Base-by-base conservation (phyloP, 2,329 filamentous ascomycete genomes). In the Botrytis pseudocinerea region DNA sequence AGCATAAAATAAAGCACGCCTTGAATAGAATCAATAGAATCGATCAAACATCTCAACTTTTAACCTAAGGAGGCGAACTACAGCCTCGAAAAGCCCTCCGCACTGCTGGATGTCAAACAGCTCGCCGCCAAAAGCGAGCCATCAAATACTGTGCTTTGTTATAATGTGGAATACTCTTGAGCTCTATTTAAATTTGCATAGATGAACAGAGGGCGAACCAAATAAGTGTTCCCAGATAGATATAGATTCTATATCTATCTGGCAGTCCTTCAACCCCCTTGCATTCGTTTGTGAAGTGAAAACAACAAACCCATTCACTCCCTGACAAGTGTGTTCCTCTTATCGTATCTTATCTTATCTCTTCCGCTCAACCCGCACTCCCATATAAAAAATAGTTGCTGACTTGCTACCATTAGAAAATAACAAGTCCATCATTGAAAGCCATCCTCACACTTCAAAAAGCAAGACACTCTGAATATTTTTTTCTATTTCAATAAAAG, bases 151-250 rank as follows among this genome's bases (percentile, higher is more conserved):
- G 40, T 22, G 4, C 18, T 28, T 42, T 46, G 18, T 44, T 8
- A 63, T 32, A 46, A 9, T 28, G 44, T 12, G 14, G 18, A 28
- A 28, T 16, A 51, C 5, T n/a, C 12, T n/a, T 51, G 48, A 51
- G 5, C 25, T 51, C 25, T n/a, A 1, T 51, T 16, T 54, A 22
- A n/a, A 0, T 32, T 57, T 28, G 51, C 6, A 54, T 2, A 18
- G 25, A 54, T 54, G 0, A 9, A 0, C 14, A 28, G n/a, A 57
- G 0, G 1, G 3, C 14, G 7, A 18, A 18, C 6, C 8, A 18
- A 57, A 28, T 8, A 20, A 20, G 44, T 44, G 2, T 40, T 8
- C 8, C 4, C 18, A 18, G 28, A 44, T 3, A n/a, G n/a, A n/a
- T n/a, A n/a, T n/a, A n/a, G n/a, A n/a, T n/a, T n/a, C n/a, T n/a